Evolutionary conservation across 495 filamentous ascomycete species (phyloP), one percentile per base, ranked within the genome.

Genomic region (Endocarpon pusillum): DNA sequence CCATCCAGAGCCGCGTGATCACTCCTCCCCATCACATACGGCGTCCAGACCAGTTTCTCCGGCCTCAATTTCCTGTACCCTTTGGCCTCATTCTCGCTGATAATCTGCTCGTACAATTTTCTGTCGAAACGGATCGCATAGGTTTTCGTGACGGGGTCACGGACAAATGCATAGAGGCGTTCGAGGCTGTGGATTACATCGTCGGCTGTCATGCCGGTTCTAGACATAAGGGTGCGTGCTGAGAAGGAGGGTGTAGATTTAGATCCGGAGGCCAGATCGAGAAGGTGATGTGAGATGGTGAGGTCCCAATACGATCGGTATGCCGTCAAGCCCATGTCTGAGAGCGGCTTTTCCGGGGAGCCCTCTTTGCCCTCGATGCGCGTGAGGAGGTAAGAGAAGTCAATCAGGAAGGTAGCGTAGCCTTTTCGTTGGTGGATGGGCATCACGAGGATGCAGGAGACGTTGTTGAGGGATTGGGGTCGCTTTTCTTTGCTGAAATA

Each of bases 401-500:
- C 87, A 44, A 97, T 97, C 8, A 97, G 66, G 6, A 96, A 70
- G 46, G 94, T 86, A 1, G 91, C 89, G 45, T 94, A 97, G 40
- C 89, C 89, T 54, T 94, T 93, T 10, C 89, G 80, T 48, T 94
- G 87, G 42, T 94, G 85, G 25, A 94, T 94, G 0, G 89, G 89
- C 18, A 97, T 61, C 0, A 89, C 94, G 15, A 96, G 63, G 45
- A 97, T 97, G 52, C 89, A 97, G 19, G 84, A 93, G 15, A 97
- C 89, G 43, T 97, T 97, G 49, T 96, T 94, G 40, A 81, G 78
- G 28, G 81, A 86, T 51, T 81, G 87, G 3, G 79, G 80, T n/a
- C 89, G 71, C 57, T 97, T 97, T 52, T 97, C 89, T 59, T 97
- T 97, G 36, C 91, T 96, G 48, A 97, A 97, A 50, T 97, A 97